Conservation (phyloP, 2,329 filamentous ascomycete species). For the Hypoxylon sp. region DNA sequence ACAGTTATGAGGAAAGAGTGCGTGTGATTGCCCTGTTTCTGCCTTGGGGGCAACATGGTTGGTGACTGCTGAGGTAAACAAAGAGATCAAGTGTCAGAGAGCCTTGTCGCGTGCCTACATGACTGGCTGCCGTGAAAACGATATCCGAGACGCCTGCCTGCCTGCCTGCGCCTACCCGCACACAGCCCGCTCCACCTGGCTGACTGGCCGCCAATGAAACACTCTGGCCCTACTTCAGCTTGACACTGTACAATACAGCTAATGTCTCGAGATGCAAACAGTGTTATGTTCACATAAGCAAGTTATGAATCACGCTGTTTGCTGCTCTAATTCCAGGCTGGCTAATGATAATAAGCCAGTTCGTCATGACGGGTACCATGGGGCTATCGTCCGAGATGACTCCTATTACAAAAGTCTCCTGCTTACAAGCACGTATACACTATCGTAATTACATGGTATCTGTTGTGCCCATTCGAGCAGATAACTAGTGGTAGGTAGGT, state of each 20-base stretch:
- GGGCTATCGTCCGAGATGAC: neutral
- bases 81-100: neutral
- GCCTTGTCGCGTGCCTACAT: slow-evolving; percentile 12
- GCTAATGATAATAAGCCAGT: neutral
- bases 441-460: too few species aligned
- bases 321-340: neutral
- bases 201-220: slow-evolving; percentile 28
- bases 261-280: slow-evolving; percentile 18
- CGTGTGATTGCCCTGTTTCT: neutral
- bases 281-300: neutral
- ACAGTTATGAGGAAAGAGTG: slow-evolving; percentile 24
- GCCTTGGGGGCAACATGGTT: slow-evolving; percentile 9
- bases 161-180: slow-evolving; percentile 36
- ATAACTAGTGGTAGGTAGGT: too few species aligned
- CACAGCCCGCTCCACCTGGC: slow-evolving; percentile 30
- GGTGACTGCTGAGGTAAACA: neutral
- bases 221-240: slow-evolving; percentile 18
- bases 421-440: too few species aligned
- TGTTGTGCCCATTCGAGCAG: too few species aligned
- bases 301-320: neutral
- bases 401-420: too few species aligned
- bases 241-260: slow-evolving; percentile 15
- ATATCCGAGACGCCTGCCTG: slow-evolving; percentile 18
- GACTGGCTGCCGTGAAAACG: slow-evolving; percentile 9
- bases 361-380: neutral